Evolutionary conservation across 1,284 basidiomycete genomes (phyloP).

Genomic region (Cryptococcus deneoformans): DNA sequence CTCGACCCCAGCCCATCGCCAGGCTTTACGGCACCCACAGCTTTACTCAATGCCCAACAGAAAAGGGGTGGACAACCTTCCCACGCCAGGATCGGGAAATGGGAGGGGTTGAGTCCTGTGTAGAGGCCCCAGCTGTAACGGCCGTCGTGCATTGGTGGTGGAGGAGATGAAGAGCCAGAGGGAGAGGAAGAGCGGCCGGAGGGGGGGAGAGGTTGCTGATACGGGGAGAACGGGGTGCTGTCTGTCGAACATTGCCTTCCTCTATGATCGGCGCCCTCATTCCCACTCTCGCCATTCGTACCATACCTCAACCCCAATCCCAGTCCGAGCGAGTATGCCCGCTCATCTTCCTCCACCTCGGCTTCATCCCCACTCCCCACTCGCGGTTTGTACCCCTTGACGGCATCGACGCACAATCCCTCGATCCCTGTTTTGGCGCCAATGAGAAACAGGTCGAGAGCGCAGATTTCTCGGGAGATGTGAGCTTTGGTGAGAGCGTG

Average conservation of each 20-base stretch:
- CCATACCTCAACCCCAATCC: not conserved
- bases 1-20: too few species aligned
- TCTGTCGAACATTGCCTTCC: too few species aligned
- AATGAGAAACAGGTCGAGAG: not conserved
- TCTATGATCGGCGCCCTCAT: too few species aligned
- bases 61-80: not conserved
- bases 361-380: not conserved
- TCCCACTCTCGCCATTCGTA: too few species aligned
- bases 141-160: not conserved
- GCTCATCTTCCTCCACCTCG: not conserved
- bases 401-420: not conserved
- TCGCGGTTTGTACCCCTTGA: not conserved
- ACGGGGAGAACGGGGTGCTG: too few species aligned
- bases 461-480: not conserved
- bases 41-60: not conserved
- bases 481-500: too few species aligned
- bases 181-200: too few species aligned
- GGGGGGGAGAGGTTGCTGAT: too few species aligned
- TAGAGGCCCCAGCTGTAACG: not conserved
- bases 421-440: not conserved
- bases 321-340: too few species aligned
- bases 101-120: not conserved
- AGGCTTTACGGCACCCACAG: too few species aligned
- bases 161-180: too few species aligned
- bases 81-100: conserved; percentile 1